A percentile compares a stretch with the other conserved stretches of the same genome.
Evolutionary conservation across 306 rosid genomes (phyloP).

Genomic region (Rubus idaeus): DNA sequence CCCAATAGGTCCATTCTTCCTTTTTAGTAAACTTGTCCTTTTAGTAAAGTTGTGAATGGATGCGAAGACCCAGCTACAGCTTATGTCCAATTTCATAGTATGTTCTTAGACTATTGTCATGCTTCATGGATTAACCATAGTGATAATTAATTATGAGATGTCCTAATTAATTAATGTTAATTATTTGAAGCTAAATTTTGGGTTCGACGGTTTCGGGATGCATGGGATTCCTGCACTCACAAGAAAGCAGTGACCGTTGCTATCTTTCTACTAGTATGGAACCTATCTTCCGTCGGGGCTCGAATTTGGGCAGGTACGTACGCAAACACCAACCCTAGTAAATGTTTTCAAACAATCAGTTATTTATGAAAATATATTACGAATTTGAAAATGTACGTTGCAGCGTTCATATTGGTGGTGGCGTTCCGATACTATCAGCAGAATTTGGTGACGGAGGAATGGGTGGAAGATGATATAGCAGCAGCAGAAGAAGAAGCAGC

Average conservation of each 20-base stretch:
- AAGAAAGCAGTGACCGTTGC: conserved; percentile 64
- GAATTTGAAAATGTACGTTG: conserved; percentile 14
- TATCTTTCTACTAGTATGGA: conserved; percentile 66
- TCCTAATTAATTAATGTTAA: background rate
- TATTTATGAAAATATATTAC: no score
- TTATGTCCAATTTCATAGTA: background rate
- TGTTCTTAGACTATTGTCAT: background rate
- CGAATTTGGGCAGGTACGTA: conserved; percentile 87
- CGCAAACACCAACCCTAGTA: background rate
- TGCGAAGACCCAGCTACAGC: background rate
- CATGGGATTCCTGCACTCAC: conserved; percentile 87
- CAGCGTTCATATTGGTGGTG: conserved; percentile 73
- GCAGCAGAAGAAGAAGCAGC: background rate
- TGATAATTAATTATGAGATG: background rate
- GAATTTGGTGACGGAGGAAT: conserved; percentile 47
- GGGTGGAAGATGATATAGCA: conserved; percentile 35
- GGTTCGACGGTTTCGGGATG: conserved; percentile 69
- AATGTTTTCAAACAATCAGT: no score
- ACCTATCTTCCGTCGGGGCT: conserved; percentile 68
- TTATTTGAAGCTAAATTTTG: conserved; percentile 59
- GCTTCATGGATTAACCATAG: background rate
- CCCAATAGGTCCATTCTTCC: background rate
- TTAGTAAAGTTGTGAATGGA: background rate
- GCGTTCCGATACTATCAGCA: conserved; percentile 83
- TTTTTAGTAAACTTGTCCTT: background rate